Evolutionary conservation across 805 yeast genomes (phyloP), one percentile per base, ranked within the genome.

Genomic region (Wickerhamomyces subpelliculosus): DNA sequence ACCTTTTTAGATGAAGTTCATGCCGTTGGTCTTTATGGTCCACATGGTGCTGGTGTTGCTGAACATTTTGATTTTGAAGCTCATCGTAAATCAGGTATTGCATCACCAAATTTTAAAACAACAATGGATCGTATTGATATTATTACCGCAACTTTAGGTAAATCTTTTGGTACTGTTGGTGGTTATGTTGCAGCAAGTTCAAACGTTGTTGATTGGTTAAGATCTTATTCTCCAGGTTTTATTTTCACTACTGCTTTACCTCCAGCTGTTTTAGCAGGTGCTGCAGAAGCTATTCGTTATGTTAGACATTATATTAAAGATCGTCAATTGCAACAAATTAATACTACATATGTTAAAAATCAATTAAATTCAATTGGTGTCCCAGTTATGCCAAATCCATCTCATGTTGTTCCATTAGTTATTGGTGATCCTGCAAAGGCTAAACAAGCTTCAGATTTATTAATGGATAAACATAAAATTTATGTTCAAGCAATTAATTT

Each of bases 41-140:
- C 99, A 43, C 96, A 85, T 54, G 99, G 99, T 58, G 98, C 96
- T 25, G 99, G 99, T 67, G 97, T 93, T 39, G 96, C 97, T 34
- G 99, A 93, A 64, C 98, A 93, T 61, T 70, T 84, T 54, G 86
- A 93, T 64, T 93, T 88, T 52, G 85, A 85, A 34, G 78, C 80
- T 39, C 95, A 90, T 58, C 75, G 85, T 55, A 58, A 67, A 41
- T 61, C 79, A 13, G 93, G 93, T 48, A 66, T 78, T 49, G 71
- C 71, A 12, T 66, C 75, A 14, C 74, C 78, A 47, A 62, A 64
- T 34, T 47, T 51, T 30, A 62, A 68, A 40, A 79, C 95, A 9
- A 83, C 84, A 26, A 75, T 83, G 85, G 89, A 82, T 61, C 79
- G 97, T 59, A 76, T 93, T 40, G 98, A 93, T 58, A 86, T 93